phyloP scores from a whole-genome alignment of 768 basidiomycete genomes.

The Mycena haematopus region DNA sequence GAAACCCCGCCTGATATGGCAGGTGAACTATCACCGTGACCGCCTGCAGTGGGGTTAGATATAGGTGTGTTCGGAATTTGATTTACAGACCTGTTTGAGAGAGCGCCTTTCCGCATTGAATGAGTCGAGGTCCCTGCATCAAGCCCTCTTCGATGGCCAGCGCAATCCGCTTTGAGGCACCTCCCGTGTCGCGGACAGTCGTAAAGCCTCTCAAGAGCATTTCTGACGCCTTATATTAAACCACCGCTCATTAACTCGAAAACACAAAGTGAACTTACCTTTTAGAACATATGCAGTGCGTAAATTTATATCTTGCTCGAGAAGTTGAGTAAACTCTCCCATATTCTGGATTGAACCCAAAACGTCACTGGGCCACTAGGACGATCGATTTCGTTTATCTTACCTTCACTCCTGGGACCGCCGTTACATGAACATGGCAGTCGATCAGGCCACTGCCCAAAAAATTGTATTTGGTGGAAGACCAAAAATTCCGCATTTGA shows the following conservation, averaged over 20 bases:
- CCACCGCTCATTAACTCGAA: too few species aligned
- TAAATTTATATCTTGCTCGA: constrained; percentile 41
- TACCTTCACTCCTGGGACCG: constrained; percentile 44
- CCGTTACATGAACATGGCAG: constrained; percentile 51
- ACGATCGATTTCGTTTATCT: background rate
- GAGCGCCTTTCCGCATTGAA: constrained; percentile 47
- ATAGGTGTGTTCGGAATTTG: background rate
- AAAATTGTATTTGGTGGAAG: background rate
- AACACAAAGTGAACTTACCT: constrained; percentile 28
- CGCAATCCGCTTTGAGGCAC: constrained; percentile 46
- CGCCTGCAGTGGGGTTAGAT: constrained; percentile 33
- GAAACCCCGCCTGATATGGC: constrained; percentile 28
- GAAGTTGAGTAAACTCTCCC: constrained; percentile 40
- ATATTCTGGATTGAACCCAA: constrained; percentile 33
- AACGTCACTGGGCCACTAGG: background rate
- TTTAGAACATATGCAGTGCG: constrained; percentile 46
- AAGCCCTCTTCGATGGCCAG: constrained; percentile 46
- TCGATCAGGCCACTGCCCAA: constrained; percentile 47
- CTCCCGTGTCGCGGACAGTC: constrained; percentile 47
- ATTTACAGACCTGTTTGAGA: constrained; percentile 43
- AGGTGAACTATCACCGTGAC: constrained; percentile 44
- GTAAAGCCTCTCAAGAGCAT: constrained; percentile 49
- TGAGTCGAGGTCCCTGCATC: constrained; percentile 42
- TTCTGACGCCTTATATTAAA: constrained; percentile 30
- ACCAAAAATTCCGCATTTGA: background rate